Evolutionary conservation across 1,284 basidiomycete species (phyloP), one percentile per base, ranked within the genome.

Genomic region (Pholiota adiposa): DNA sequence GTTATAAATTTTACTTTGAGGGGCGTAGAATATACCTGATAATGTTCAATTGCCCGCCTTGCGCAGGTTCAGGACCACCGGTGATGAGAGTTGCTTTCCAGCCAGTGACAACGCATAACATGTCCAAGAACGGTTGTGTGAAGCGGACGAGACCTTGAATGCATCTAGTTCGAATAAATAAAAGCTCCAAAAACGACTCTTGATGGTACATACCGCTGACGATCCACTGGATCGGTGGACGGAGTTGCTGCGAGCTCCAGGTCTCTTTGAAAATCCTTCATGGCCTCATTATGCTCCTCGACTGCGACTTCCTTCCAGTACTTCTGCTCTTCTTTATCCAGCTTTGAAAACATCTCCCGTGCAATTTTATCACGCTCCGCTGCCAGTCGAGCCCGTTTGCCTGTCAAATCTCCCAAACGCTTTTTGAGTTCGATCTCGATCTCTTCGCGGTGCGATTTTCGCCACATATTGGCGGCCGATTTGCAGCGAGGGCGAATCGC

Each of bases 391-490:
- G 5, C 11, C 19, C 23, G 25, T 14, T 50, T 49, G 12, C 46
- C 38, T 21, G 29, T 33, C 31, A 51, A 16, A 7, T 51, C 40
- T 9, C n/a, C 33, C 6, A 49, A 51, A 1, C 38, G 49, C 3
- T 7, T 9, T 14, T 48, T 51, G 6, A 51, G 29, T 23, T 49
- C 25, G 8, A 0, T 25, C 16, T 65, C 61, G 38, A 63, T 56
- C 1, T 44, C n/a, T 5, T 41, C 44, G 8, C 36, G 34, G 8
- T 58, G 29, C 6, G 23, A 18, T 11, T 43, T 34, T 8, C 61
- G 34, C 64, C 64, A 65, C 19, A 59, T 6, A 29, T 61, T 65
- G 4, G n/a, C 27, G 7, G 53, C 49, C 2, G 61, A 46, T 33
- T 57, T 61, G 4, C 31, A 36, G 0, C 64, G 50, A 2, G 61